These are phyloP conservation scores for Neopestalotiopsis clavispora DNA, from an alignment of 2,329 filamentous ascomycete genomes.

Conservation along the genomic window DNA sequence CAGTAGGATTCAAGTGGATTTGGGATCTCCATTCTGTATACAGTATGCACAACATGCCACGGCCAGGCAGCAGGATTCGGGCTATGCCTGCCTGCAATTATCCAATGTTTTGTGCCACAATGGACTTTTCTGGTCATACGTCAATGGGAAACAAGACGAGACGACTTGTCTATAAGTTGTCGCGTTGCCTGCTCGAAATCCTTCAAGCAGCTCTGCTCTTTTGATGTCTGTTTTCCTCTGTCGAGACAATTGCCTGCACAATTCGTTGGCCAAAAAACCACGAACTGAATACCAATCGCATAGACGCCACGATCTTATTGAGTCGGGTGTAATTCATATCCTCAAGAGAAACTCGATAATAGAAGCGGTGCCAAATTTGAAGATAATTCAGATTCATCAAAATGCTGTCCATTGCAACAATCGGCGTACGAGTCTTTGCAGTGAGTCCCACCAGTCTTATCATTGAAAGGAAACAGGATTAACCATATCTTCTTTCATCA, in stretches of 20 bases:
- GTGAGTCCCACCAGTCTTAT: constrained; percentile 22
- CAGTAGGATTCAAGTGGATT: neutral
- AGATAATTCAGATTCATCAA: neutral
- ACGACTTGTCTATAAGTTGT: neutral
- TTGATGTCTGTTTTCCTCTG: neutral
- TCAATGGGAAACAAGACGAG: neutral
- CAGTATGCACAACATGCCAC: neutral
- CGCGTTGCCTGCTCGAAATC: neutral
- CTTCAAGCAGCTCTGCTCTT: neutral
- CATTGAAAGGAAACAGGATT: neutral
- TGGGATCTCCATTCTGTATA: neutral
- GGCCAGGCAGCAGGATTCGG: neutral
- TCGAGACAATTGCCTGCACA: neutral
- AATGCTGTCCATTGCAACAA: constrained; percentile 19
- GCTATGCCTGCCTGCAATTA: neutral
- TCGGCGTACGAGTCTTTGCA: constrained; percentile 29
- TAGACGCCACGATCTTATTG: neutral
- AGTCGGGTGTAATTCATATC: neutral
- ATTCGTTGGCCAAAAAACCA: neutral
- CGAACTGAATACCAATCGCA: neutral
- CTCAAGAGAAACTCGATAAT: neutral
- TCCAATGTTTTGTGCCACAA: neutral
- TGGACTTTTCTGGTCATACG: neutral
- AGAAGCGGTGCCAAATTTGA: neutral
- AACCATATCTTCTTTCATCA: neutral